Conservation (phyloP, 2,329 filamentous ascomycete species). For the Sphaceloma murrayae region DNA sequence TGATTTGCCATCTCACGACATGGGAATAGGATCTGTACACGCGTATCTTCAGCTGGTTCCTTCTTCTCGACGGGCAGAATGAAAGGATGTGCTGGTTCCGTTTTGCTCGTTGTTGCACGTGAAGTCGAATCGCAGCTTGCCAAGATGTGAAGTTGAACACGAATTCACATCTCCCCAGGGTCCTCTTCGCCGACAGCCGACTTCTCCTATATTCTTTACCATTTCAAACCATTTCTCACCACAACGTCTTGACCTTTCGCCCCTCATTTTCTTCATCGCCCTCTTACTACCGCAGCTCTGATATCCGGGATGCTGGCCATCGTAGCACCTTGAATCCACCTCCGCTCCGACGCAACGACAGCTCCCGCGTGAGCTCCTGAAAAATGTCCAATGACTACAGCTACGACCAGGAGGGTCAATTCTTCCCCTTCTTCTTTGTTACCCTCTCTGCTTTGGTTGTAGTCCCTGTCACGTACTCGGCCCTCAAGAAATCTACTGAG, state of each 20-base stretch:
- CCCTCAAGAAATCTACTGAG: constrained; percentile 68
- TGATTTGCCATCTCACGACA: too few relatives aligned
- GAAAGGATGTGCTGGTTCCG: too few relatives aligned
- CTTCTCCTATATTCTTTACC: not conserved
- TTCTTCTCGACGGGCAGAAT: too few relatives aligned
- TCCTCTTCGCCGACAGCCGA: constrained; percentile 5
- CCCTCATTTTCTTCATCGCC: not conserved
- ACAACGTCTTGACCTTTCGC: not conserved
- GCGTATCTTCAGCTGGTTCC: too few relatives aligned
- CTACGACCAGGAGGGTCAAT: constrained; percentile 96
- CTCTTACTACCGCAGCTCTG: too few relatives aligned
- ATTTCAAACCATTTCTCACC: not conserved
- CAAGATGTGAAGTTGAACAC: constrained; percentile 13
- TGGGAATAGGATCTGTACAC: too few relatives aligned
- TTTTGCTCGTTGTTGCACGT: not conserved
- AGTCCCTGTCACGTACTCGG: constrained; percentile 62
- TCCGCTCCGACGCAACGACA: not conserved
- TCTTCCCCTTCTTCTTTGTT: constrained; percentile 98
- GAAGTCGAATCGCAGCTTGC: not conserved
- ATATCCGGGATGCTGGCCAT: too few relatives aligned
- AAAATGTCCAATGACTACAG: constrained; percentile 92
- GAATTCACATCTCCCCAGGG: constrained; percentile 14
- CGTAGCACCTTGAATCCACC: too few relatives aligned
- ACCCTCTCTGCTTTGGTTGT: constrained; percentile 82
- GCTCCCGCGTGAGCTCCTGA: constrained; percentile 6